These are phyloP conservation scores for Solanum ossicruentum DNA, from an alignment of 257 asterid genomes.

Conservation along the genomic window DNA sequence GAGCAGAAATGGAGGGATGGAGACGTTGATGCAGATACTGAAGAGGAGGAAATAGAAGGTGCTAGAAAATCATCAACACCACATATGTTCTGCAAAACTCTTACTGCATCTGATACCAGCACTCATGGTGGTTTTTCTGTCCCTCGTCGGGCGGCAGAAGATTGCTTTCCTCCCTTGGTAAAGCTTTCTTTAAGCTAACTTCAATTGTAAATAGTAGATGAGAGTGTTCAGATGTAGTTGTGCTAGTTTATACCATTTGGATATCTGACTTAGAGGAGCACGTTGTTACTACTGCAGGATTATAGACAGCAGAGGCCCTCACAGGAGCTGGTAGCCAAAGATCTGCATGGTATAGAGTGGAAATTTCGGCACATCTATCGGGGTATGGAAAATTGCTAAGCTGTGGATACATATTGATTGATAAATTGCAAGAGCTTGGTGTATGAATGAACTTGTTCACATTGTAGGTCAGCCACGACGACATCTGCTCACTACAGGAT, in stretches of 20 bases:
- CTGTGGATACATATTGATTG: not conserved
- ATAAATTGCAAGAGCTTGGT: not conserved
- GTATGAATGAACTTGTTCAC: not conserved
- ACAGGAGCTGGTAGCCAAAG: slow-evolving; percentile 93
- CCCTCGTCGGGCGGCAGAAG: slow-evolving; percentile 98
- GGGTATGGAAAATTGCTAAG: slow-evolving; percentile 26
- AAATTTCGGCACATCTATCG: slow-evolving; percentile 92
- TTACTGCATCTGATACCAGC: slow-evolving; percentile 96
- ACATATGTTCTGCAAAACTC: slow-evolving; percentile 94
- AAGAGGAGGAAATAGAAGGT: slow-evolving; percentile 49
- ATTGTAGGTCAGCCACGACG: slow-evolving; percentile 93
- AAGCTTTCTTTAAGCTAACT: not conserved
- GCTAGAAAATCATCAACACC: slow-evolving; percentile 53
- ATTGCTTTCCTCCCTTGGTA: slow-evolving; percentile 97
- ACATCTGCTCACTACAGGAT: slow-evolving; percentile 95
- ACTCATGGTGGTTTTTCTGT: slow-evolving; percentile 99
- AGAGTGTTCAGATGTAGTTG: not conserved
- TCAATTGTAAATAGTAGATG: not conserved
- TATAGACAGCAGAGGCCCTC: slow-evolving; percentile 92
- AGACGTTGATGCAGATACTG: slow-evolving; percentile 33
- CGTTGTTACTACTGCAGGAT: slow-evolving; percentile 31
- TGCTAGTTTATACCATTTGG: not conserved
- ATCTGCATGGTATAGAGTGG: slow-evolving; percentile 86
- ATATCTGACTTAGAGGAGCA: not conserved
- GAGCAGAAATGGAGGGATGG: slow-evolving; percentile 65